Base-by-base conservation (phyloP, 768 basidiomycete genomes). In the Termitomyces sp. region DNA sequence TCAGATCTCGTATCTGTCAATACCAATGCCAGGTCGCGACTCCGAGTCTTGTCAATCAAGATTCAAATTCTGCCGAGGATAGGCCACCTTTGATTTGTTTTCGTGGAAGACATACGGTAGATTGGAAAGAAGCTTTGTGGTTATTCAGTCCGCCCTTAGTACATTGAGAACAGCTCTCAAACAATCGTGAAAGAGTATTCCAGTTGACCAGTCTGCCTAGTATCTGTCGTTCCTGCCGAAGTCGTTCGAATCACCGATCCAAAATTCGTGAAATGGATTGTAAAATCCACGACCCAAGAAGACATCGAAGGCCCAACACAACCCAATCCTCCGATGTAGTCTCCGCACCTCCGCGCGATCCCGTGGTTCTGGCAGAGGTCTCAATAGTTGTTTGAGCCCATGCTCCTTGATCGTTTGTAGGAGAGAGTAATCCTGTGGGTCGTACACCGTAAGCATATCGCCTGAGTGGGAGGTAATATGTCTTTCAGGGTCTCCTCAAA, bases 231-330 rank as follows among this genome's bases (percentile, higher is more conserved):
- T 29, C 29, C 29, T 3, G 29, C 29, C n/a, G 7, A 34, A 17
- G 38, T 53, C 48, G 11, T 56, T 54, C 53, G 49, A 56, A 25
- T 50, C 53, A 27, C 23, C 6, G 5, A 21, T 23, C 34, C 54
- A 31, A 11, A 38, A 44, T 11, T 50, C 29, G 7, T 29, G 27
- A 19, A 42, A 47, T n/a, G 27, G 16, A 10, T 14, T 8, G 40
- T 46, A 21, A n/a, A n/a, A n/a, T 4, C 38, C 45, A 23, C 56
- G 52, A 19, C 46, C 52, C 45, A 57, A 19, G 27, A 57, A 57
- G 12, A 61, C 48, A 14, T 57, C 19, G 21, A 61, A 61, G 19
- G 59, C 56, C 23, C 48, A 40, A 9, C 56, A 41, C 10, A 57
- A 12, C 6, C 51, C 0, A 27, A 5, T 31, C 19, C 49, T 48